A percentile compares a stretch with the other conserved stretches of the same genome.
Evolutionary conservation across 306 rosid species (phyloP).

Genomic region (Trifolium repens): DNA sequence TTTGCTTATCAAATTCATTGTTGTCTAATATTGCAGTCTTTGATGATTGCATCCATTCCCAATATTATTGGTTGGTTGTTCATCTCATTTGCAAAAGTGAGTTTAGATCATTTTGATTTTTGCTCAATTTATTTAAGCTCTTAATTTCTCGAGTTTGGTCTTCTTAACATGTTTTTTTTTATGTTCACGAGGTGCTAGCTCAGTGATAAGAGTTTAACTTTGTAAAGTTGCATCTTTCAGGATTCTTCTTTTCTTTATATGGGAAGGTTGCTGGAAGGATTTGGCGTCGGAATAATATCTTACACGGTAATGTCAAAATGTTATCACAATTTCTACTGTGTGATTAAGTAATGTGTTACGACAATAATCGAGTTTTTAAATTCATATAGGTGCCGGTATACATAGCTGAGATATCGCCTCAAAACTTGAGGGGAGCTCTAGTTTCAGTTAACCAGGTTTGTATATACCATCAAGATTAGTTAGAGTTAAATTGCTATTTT

Average conservation of each 20-base stretch:
- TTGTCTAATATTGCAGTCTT: conserved; percentile 67
- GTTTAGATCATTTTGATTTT: conserved; percentile 41
- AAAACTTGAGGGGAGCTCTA: conserved; percentile 80
- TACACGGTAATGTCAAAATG: conserved; percentile 62
- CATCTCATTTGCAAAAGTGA: conserved; percentile 88
- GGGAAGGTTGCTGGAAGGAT: conserved; percentile 99
- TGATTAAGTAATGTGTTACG: conserved; percentile 36
- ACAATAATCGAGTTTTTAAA: conserved; percentile 41
- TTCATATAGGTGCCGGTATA: conserved; percentile 81
- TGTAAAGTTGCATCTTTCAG: conserved; percentile 46
- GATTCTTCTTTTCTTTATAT: conserved; percentile 91
- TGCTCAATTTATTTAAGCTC: neutral
- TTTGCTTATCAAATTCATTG: conserved; percentile 39
- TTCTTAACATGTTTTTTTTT: conserved; percentile 19
- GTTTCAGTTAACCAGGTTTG: conserved; percentile 92
- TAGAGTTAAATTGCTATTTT: conserved; percentile 10
- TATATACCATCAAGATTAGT: conserved; percentile 27
- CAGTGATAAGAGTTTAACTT: neutral
- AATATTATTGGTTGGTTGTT: conserved; percentile 89
- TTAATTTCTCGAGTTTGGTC: neutral
- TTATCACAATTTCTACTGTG: conserved; percentile 8
- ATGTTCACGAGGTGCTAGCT: neutral
- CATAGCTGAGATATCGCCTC: conserved; percentile 96
- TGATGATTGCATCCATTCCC: conserved; percentile 92
- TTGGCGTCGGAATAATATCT: conserved; percentile 96